Conservation (phyloP, 495 filamentous ascomycete species). For the Aspergillus steynii region DNA sequence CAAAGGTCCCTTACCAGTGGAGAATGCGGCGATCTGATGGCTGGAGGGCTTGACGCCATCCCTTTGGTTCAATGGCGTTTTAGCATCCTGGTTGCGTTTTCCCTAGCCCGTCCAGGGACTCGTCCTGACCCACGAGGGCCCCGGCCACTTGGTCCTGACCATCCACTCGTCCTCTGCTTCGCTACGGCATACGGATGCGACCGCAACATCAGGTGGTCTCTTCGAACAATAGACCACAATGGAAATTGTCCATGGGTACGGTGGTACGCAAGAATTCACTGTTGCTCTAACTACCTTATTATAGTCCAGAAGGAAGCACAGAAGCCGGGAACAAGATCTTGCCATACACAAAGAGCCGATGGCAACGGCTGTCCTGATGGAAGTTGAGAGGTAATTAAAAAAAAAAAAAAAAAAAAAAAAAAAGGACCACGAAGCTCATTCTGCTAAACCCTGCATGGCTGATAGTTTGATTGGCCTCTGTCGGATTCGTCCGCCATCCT, state of each 20-base stretch:
- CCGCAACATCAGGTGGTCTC: not conserved
- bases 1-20: conserved; percentile 46
- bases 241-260: not conserved
- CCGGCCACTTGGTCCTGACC: not conserved
- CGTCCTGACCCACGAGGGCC: conserved; percentile 11
- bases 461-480: conserved; percentile 1
- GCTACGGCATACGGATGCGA: not conserved
- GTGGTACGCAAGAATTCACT: not conserved
- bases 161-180: not conserved
- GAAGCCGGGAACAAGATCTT: not conserved
- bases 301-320: not conserved
- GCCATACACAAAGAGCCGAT: not conserved
- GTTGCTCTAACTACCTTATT: not conserved
- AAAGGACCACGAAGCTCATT: not conserved
- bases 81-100: conserved; percentile 2
- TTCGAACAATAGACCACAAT: not conserved
- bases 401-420: not conserved
- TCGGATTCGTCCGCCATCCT: not conserved
- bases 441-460: not conserved
- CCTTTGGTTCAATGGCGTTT: conserved; percentile 22
- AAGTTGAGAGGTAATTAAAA: not conserved
- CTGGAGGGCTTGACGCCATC: conserved; percentile 37
- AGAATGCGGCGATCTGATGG: conserved; percentile 45
- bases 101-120: conserved; percentile 7
- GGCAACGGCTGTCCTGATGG: not conserved